These are phyloP conservation scores for Phytophthora tentaculata DNA, from an alignment of 352 stramenopile genomes.

Conservation along the genomic window DNA sequence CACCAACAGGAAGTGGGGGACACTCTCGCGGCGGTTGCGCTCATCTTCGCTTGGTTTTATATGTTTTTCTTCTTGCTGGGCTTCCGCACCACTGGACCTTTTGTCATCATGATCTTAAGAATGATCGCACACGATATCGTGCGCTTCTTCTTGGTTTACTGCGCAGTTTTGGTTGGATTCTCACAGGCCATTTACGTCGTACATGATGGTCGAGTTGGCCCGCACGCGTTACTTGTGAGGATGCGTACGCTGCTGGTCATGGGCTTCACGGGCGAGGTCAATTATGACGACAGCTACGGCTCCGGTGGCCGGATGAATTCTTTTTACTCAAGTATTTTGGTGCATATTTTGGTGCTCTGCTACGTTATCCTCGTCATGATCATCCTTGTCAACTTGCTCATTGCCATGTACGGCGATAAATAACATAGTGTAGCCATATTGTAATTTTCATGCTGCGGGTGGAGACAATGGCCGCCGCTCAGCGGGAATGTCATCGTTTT, in stretches of 20 bases:
- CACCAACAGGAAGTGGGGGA: slow-evolving; percentile 44
- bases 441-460: slow-evolving; percentile 18
- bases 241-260: slow-evolving; percentile 59
- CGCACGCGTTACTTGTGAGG: slow-evolving; percentile 40
- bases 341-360: slow-evolving; percentile 61
- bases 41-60: slow-evolving; percentile 71
- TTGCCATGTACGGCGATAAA: slow-evolving; percentile 52
- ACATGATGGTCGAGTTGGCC: slow-evolving; percentile 46
- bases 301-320: slow-evolving; percentile 47
- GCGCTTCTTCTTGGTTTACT: slow-evolving; percentile 65
- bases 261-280: slow-evolving; percentile 64
- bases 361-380: slow-evolving; percentile 76
- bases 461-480: slow-evolving; percentile 25
- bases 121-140: slow-evolving; percentile 71
- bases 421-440: slow-evolving; percentile 5
- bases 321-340: slow-evolving; percentile 52
- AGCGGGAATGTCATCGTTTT: not conserved
- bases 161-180: slow-evolving; percentile 61
- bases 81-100: slow-evolving; percentile 65
- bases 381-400: slow-evolving; percentile 69
- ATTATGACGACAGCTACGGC: slow-evolving; percentile 67
- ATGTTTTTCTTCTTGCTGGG: slow-evolving; percentile 74
- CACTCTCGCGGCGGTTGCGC: slow-evolving; percentile 44
- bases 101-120: slow-evolving; percentile 71
- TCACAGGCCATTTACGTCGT: slow-evolving; percentile 64